Evolutionary conservation across 176 grass and related monocot species (phyloP), one percentile per base, ranked within the genome.

Genomic region (Juncus inflexus): DNA sequence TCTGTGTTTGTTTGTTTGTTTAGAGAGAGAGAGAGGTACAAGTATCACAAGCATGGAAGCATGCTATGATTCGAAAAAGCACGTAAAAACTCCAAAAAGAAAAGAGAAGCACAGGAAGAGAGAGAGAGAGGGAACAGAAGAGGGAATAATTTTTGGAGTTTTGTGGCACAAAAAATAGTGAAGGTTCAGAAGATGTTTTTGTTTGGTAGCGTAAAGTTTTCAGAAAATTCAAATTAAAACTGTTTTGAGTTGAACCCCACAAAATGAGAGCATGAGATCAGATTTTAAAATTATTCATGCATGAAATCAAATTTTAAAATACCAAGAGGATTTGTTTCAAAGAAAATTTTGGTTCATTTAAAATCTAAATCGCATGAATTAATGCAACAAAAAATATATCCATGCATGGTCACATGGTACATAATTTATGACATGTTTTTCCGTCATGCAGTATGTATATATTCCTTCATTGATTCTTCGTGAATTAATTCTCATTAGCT

Each of bases 1-100:
- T 38, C 9, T 15, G n/a, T 38, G 6, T 28, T 16, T 28, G 43
- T 66, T 66, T 0, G 7, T 11, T 40, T 14, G n/a, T 0, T 1
- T n/a, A 15, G 37, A 50, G 8, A 60, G 35, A 42, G 45, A 64
- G 35, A 43, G 56, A 47, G 7, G 62, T 45, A 80, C 60, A 60
- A 73, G 19, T 13, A 80, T 73, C 77, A 73, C 68, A 73, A 66
- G 66, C 42, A 39, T 54, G 65, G 64, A 51, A 11, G 50, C 39
- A 47, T 52, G 9, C 42, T 57, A 76, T 51, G 41, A 61, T 62
- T 64, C 14, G 57, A 9, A 57, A 41, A 67, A 71, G 54, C 38
- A 55, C n/a, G 57, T 43, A 52, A 63, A 16, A 76, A 76, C 50
- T 64, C 64, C 79, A 74, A 75, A 76, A 76, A 63, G 62, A 59